A percentile compares a stretch with the other conserved stretches of the same genome.
Evolutionary conservation across 768 basidiomycete genomes (phyloP).

Genomic region (Boletus rex-veris): DNA sequence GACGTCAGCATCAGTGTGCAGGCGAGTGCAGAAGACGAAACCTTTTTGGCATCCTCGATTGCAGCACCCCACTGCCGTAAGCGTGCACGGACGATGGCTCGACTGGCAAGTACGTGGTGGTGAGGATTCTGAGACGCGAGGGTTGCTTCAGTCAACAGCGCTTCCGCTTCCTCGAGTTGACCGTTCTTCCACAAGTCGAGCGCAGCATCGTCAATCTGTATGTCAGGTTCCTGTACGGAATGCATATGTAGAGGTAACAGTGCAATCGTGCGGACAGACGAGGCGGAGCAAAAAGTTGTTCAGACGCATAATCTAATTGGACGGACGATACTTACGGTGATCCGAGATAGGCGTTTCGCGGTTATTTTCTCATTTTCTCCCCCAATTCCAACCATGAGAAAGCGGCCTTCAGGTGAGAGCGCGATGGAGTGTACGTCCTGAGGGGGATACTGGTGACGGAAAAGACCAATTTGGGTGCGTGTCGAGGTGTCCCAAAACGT

Average conservation of each 20-base stretch:
- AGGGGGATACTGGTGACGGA: neutral
- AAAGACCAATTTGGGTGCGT: neutral
- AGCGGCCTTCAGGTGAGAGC: neutral
- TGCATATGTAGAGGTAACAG: too few species aligned
- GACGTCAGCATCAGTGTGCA: neutral
- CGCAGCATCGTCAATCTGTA: neutral
- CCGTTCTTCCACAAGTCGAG: neutral
- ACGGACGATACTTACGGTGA: neutral
- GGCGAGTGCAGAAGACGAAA: neutral
- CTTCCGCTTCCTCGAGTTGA: neutral
- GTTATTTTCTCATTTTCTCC: neutral
- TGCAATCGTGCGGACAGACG: too few species aligned
- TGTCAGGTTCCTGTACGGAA: neutral
- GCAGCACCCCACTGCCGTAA: neutral
- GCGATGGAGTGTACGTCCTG: neutral
- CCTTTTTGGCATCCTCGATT: neutral
- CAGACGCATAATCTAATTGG: neutral
- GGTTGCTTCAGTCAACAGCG: neutral
- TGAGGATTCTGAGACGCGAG: neutral
- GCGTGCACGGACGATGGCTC: neutral
- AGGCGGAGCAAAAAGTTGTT: too few species aligned
- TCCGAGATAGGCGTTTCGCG: neutral
- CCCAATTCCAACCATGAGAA: neutral
- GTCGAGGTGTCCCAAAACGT: slow-evolving; percentile 6
- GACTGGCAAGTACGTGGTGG: neutral